Conservation (phyloP, 345 rosid genomes). For the Syzygium oleosum region DNA sequence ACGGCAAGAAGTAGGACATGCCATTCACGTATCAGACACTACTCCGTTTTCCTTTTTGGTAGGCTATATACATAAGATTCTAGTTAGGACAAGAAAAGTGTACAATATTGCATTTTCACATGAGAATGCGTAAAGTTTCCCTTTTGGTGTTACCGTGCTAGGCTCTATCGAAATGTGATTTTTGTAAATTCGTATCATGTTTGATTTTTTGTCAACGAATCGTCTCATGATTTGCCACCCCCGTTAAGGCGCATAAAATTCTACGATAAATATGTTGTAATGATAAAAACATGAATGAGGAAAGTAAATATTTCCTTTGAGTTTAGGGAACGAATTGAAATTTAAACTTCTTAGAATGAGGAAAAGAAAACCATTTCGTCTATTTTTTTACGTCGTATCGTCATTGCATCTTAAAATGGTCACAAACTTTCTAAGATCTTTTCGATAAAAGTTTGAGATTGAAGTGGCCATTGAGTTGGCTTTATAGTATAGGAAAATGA, state of each 20-base stretch:
- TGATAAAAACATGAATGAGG: neutral
- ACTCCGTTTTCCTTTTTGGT: neutral
- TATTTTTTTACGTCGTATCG: neutral
- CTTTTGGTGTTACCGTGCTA: neutral
- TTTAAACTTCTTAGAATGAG: neutral
- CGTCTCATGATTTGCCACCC: neutral
- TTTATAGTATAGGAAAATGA: neutral
- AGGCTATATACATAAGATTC: neutral
- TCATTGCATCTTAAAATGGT: neutral
- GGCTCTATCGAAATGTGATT: neutral
- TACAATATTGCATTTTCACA: neutral
- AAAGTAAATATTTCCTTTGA: neutral
- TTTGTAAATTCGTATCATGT: neutral
- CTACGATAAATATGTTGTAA: rapidly evolving
- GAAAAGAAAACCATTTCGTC: neutral
- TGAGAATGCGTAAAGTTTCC: neutral
- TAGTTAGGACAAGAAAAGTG: neutral
- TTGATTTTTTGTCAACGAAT: neutral
- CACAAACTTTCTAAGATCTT: rapidly evolving
- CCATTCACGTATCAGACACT: neutral
- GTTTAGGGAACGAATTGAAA: neutral
- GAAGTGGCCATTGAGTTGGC: neutral
- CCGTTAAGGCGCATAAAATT: neutral
- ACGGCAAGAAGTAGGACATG: neutral
- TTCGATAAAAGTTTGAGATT: rapidly evolving